These are phyloP conservation scores for Pleurotus salmoneostramineus DNA, from an alignment of 768 basidiomycete genomes.

Conservation along the genomic window DNA sequence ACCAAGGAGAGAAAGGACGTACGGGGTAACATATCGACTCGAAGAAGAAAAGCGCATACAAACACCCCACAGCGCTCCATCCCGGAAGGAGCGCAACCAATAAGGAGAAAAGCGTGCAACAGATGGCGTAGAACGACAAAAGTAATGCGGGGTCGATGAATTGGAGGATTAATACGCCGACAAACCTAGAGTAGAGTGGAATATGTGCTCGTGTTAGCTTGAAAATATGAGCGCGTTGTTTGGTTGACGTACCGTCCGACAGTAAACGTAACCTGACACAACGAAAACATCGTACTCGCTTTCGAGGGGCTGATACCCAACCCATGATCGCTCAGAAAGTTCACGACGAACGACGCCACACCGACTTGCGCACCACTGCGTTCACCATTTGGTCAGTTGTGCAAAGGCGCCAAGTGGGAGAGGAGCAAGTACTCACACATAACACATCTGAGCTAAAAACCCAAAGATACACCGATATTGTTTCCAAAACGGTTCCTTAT, in stretches of 20 bases:
- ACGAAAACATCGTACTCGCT: conserved; percentile 66
- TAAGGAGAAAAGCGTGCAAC: conserved; percentile 49
- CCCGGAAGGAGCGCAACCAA: conserved; percentile 48
- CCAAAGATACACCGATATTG: conserved; percentile 72
- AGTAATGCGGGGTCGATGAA: conserved; percentile 64
- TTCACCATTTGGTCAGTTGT: too few species aligned
- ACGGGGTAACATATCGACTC: conserved; percentile 74
- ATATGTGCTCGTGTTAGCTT: conserved; percentile 14
- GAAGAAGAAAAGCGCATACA: conserved; percentile 69
- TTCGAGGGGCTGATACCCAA: conserved; percentile 45
- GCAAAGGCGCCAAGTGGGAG: too few species aligned
- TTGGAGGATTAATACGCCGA: conserved; percentile 56
- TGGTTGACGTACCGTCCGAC: conserved; percentile 41
- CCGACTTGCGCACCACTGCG: conserved; percentile 64
- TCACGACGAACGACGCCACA: conserved; percentile 65
- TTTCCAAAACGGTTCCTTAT: conserved; percentile 58
- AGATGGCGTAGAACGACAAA: conserved; percentile 47
- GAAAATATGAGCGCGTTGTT: neutral
- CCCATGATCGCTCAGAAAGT: conserved; percentile 63
- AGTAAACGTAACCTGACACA: conserved; percentile 69
- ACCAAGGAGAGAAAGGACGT: neutral
- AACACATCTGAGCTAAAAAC: conserved; percentile 67
- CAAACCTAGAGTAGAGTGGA: too few species aligned
- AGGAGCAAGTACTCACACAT: too few species aligned
- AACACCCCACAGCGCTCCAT: conserved; percentile 50